A percentile compares a stretch with the other conserved stretches of the same genome.
phyloP scores from a whole-genome alignment of 306 rosid species.

The Ziziphus jujuba region DNA sequence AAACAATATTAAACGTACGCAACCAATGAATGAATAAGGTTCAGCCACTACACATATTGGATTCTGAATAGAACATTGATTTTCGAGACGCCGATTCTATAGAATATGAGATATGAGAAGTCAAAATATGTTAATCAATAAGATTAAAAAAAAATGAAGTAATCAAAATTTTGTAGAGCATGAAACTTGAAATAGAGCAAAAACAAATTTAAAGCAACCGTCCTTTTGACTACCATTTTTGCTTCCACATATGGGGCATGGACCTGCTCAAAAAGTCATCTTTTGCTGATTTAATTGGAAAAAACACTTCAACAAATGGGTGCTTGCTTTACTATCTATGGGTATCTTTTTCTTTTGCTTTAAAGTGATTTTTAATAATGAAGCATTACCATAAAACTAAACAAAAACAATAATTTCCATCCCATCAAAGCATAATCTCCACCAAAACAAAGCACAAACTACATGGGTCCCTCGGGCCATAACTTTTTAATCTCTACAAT shows the following conservation, averaged over 20 bases:
- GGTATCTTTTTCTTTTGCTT: constrained; percentile 34
- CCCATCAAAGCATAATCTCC: constrained; percentile 25
- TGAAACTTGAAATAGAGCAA: constrained; percentile 1
- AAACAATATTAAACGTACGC: no score
- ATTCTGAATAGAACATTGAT: no score
- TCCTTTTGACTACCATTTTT: constrained; percentile 31
- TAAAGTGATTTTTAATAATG: constrained; percentile 32
- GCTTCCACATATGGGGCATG: constrained; percentile 35
- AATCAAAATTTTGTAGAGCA: background rate
- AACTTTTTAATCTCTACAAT: constrained; percentile 22
- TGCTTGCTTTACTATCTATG: constrained; percentile 18
- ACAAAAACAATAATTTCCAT: constrained; percentile 33
- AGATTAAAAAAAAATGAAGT: background rate
- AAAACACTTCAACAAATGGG: constrained; percentile 10
- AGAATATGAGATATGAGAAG: no score
- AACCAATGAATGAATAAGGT: no score
- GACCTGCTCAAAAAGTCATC: constrained; percentile 20
- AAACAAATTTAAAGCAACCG: constrained; percentile 12
- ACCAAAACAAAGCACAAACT: constrained; percentile 19
- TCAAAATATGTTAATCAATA: no score
- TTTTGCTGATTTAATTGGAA: constrained; percentile 27
- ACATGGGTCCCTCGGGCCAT: constrained; percentile 26
- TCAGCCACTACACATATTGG: no score
- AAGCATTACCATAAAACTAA: constrained; percentile 21
- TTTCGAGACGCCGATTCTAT: no score